Evolutionary conservation across 176 grass and related monocot genomes (phyloP), one percentile per base, ranked within the genome.

Genomic region (Alopecurus myosuroides): DNA sequence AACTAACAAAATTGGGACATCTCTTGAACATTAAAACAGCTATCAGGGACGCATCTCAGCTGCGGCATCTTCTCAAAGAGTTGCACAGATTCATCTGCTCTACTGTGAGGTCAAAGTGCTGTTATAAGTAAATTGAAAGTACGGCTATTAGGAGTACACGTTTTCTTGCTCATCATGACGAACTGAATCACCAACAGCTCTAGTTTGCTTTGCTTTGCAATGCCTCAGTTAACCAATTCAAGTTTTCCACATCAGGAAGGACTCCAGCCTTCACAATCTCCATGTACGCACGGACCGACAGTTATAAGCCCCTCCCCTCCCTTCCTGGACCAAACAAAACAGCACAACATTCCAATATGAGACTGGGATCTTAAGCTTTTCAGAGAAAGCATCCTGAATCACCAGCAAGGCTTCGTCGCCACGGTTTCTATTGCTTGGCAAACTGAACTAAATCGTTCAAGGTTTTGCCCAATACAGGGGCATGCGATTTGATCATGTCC

Each of bases 211-310:
- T 51, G 66, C 88, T 90, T 74, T 83, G 90, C 52, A 93, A 64
- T 0, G 48, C 58, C 63, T 83, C 77, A 68, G 88, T 93, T 25
- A 93, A 78, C 7, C 67, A 80, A 88, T 93, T 93, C 74, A 93
- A 55, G 34, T 82, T 86, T 22, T 83, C 88, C 71, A 90, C 78
- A 60, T 90, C 74, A 86, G 88, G 91, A 88, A 86, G 81, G 40
- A 90, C 71, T 26, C 85, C 85, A 7, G 79, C 68, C 77, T 93
- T 93, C 17, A 93, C 68, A 66, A 93, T 90, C 58, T 90, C 88
- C 58, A 88, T 86, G 51, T 90, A 90, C 0, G 39, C 74, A 41
- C 55, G 76, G n/a, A n/a, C n/a, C n/a, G 49, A 76, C 20, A 76
- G 15, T 5, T 15, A 44, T 53, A 90, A 77, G 12, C n/a, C n/a